Base-by-base conservation (phyloP, 2,329 filamentous ascomycete genomes). In the Pseudocercospora fuligena region DNA sequence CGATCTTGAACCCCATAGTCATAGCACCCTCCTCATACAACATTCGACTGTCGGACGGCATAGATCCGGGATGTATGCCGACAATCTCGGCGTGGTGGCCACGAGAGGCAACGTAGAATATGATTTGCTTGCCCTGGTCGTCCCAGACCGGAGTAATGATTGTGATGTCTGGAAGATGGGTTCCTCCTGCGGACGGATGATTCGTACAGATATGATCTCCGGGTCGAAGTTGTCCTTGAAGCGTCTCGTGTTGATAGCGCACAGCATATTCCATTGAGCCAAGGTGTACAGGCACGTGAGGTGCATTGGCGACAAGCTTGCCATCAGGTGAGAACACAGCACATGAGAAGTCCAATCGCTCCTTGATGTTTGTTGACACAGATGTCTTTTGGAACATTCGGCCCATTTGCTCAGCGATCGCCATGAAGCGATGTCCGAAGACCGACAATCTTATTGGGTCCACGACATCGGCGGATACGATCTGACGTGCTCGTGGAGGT, bases 331-430 rank as follows among this genome's bases (percentile, higher is more conserved):
- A 79, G 66, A 82, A 82, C 19, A 82, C 74, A 8, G 81, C 80
- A 31, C 80, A 82, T 0, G 79, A 81, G 66, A 81, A 82, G 73
- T 82, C 80, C 1, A 82, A 73, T 5, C 80, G 76, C 63, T 82
- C 80, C 63, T 80, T 81, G 66, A 82, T 82, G 53, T 81, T 82
- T 14, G 83, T 85, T 0, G 83, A 86, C 7, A 87, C 84, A 0
- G 83, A 82, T 0, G 85, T 87, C 69, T 85, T 84, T 58, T 87
- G 84, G 14, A 87, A 76, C 0, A 85, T 86, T 4, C 82, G 82
- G 40, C 85, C 85, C 85, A 87, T 87, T 67, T 87, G 85, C 66
- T 87, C 85, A 0, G 85, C 85, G 21, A 87, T 86, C 2, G 83
- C 83, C 85, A 87, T 87, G 77, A 87, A 87, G 0, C 85, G 43